phyloP scores from a whole-genome alignment of 805 yeast species.

The Lachancea nothofagi region DNA sequence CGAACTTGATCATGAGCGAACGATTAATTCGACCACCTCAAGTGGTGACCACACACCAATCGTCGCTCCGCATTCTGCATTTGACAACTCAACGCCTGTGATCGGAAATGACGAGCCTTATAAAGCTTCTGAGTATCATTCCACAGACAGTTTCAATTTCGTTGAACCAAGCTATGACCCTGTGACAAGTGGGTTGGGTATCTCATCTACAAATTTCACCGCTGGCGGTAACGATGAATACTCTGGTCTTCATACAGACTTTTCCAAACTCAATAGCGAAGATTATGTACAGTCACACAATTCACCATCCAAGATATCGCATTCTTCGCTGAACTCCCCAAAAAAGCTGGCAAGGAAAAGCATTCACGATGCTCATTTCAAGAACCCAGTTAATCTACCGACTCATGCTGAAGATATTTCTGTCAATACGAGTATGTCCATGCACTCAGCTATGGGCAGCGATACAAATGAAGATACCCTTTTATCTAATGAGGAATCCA shows the following conservation, averaged over 20 bases:
- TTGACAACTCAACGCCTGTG: constrained; percentile 8
- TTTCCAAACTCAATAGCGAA: neutral
- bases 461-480: constrained; percentile 1
- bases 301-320: constrained; percentile 2
- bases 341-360: constrained; percentile 1
- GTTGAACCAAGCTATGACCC: too few species aligned
- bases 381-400: constrained; percentile 6
- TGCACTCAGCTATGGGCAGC: neutral
- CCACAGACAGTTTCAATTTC: constrained; percentile 7
- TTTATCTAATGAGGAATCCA: constrained; percentile 4
- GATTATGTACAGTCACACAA: neutral
- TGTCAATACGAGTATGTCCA: neutral
- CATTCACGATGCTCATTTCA: constrained; percentile 6
- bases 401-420: neutral
- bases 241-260: too few species aligned
- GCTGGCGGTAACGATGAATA: neutral
- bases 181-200: constrained; percentile 1
- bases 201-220: neutral
- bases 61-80: constrained; percentile 3
- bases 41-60: constrained; percentile 7
- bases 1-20: neutral
- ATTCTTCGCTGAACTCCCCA: neutral
- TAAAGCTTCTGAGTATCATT: neutral
- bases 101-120: neutral
- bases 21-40: neutral